Conservation (phyloP, 2,329 filamentous ascomycete genomes). For the Alternaria tenuissima region DNA sequence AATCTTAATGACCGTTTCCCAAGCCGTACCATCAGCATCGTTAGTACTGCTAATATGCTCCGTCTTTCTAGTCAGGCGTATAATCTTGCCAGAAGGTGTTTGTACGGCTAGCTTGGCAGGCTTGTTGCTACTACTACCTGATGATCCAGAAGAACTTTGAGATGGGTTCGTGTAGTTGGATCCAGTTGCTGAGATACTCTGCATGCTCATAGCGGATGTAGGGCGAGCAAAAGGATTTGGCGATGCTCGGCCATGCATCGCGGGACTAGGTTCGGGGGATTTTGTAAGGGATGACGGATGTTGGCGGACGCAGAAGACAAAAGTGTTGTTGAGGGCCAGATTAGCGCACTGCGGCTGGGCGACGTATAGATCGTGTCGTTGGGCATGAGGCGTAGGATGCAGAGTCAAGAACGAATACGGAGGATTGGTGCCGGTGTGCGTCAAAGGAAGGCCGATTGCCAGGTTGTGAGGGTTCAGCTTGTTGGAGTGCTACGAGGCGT, state of each 20-base stretch:
- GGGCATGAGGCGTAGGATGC: constrained; percentile 97
- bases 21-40: constrained; percentile 76
- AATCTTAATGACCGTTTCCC: constrained; percentile 93
- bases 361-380: constrained; percentile 95
- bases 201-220: constrained; percentile 67
- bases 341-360: constrained; percentile 92
- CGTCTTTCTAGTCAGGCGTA: constrained; percentile 83
- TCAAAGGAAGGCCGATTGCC: constrained; percentile 86
- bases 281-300: constrained; percentile 72
- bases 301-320: constrained; percentile 94
- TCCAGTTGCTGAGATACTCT: constrained; percentile 62
- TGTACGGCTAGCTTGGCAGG: constrained; percentile 96
- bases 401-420: constrained; percentile 91
- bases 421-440: constrained; percentile 91
- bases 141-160: constrained; percentile 63
- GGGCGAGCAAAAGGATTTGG: constrained; percentile 64
- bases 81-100: constrained; percentile 91
- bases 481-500: constrained; percentile 74
- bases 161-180: constrained; percentile 65
- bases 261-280: constrained; percentile 45
- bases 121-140: constrained; percentile 70
- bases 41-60: constrained; percentile 65
- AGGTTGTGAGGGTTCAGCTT: constrained; percentile 94
- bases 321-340: constrained; percentile 93
- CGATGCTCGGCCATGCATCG: constrained; percentile 56